phyloP scores from a whole-genome alignment of 164 flowering plant species.

The Kingdonia uniflora region DNA sequence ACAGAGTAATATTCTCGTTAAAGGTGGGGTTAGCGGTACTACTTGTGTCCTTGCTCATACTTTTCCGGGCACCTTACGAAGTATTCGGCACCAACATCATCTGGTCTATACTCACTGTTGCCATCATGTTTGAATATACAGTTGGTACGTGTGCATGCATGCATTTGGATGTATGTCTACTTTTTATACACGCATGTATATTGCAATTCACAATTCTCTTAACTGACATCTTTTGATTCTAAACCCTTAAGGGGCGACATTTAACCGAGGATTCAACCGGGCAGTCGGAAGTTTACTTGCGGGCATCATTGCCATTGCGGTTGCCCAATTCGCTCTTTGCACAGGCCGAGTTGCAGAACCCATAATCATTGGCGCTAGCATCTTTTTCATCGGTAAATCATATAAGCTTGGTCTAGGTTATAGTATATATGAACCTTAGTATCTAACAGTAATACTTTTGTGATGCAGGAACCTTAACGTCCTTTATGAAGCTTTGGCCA shows the following conservation, averaged over 20 bases:
- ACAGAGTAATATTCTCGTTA: slow-evolving; percentile 53
- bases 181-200: background rate
- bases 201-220: background rate
- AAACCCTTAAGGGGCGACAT: slow-evolving; percentile 48
- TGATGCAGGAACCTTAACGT: slow-evolving; percentile 50
- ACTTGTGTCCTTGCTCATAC: slow-evolving; percentile 64
- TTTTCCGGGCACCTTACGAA: slow-evolving; percentile 56
- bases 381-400: slow-evolving; percentile 49
- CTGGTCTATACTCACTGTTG: slow-evolving; percentile 88
- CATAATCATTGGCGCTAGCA: slow-evolving; percentile 59
- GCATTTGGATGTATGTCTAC: background rate
- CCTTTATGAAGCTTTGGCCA: slow-evolving; percentile 82
- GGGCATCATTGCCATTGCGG: slow-evolving; percentile 49
- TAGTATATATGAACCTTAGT: background rate
- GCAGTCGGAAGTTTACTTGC: slow-evolving; percentile 86
- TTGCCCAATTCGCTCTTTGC: slow-evolving; percentile 44
- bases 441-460: background rate
- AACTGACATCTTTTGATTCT: slow-evolving; percentile 3
- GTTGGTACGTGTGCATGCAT: slow-evolving; percentile 45
- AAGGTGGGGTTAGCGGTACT: slow-evolving; percentile 78
- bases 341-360: slow-evolving; percentile 48
- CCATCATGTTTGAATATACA: slow-evolving; percentile 88
- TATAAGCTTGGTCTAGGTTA: background rate
- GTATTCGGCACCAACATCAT: slow-evolving; percentile 71
- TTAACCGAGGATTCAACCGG: slow-evolving; percentile 72